Evolutionary conservation across 1,284 basidiomycete genomes (phyloP), one percentile per base, ranked within the genome.

Genomic region (Apiotrichum mycotoxinovorans): DNA sequence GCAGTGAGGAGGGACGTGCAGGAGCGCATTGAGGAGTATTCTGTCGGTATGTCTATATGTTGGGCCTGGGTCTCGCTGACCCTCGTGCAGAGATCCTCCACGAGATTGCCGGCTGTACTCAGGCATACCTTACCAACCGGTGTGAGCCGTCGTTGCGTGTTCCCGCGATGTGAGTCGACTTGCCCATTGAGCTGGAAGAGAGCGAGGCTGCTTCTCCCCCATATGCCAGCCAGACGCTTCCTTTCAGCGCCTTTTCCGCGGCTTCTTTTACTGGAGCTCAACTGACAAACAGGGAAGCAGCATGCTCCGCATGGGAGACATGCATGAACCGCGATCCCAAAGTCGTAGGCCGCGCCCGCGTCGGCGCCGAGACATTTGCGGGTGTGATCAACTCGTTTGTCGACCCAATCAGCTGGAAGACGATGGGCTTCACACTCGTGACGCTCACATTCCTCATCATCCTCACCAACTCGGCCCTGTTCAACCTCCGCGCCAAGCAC

Each of bases 381-480:
- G 94, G 96, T 67, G 89, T 97, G 38, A 86, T 97, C 66, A 96
- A 98, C 74, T 86, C 90, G 10, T 98, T 98, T 73, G 89, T 98
- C 30, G 95, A 98, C 72, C 87, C 89, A 43, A 94, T 98, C 72
- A 93, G 87, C 75, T 97, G 92, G 91, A 96, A 95, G 79, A 94
- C 91, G 18, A 81, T 98, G 79, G 91, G 89, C 63, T 92, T 92
- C 78, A 85, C 87, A 15, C 74, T 92, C 67, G 84, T 85, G 60
- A 90, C 89, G 33, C 78, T 92, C 51, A 81, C 86, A 18, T 90
- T 91, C 75, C 71, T 91, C 61, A 88, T 89, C 27, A 78, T 89
- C 38, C 87, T 93, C 75, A 84, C 91, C 75, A 93, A 93, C 78
- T 82, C 88, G 9, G 79, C 91, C 38, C 80, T 91, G 51, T 88